These are phyloP conservation scores for Pseudonitzschia delicatissima DNA, from an alignment of 108 stramenopile species.

Conservation along the genomic window DNA sequence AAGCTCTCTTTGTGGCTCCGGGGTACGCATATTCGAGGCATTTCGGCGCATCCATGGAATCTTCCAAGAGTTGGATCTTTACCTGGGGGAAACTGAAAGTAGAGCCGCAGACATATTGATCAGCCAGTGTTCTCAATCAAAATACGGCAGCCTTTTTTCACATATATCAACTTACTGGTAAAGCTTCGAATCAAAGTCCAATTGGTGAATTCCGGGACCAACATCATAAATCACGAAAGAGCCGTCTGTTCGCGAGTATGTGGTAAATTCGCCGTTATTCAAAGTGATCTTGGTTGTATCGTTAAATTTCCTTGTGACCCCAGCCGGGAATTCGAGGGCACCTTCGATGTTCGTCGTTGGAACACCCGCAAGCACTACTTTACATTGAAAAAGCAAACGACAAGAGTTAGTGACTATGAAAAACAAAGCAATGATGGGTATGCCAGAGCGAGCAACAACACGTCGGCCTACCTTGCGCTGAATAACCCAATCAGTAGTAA, in stretches of 20 bases:
- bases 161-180: too few species aligned
- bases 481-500: background rate
- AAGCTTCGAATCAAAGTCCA: constrained; percentile 70
- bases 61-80: constrained; percentile 74
- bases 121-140: too few species aligned
- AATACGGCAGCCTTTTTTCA: too few species aligned
- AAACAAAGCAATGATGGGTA: background rate
- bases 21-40: constrained; percentile 86
- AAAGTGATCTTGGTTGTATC: constrained; percentile 65
- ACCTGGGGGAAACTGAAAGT: constrained; percentile 71
- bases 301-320: constrained; percentile 43
- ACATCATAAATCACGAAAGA: constrained; percentile 73
- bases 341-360: constrained; percentile 43
- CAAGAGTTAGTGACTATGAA: background rate
- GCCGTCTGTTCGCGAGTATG: constrained; percentile 71
- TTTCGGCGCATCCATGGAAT: constrained; percentile 67
- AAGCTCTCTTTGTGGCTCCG: constrained; percentile 67
- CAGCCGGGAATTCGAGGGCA: constrained; percentile 31
- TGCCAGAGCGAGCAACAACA: background rate
- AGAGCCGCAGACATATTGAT: too few species aligned
- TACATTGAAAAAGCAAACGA: too few species aligned
- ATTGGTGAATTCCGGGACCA: constrained; percentile 73
- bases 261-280: constrained; percentile 72
- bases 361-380: too few species aligned
- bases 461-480: background rate